Conservation (phyloP, 192 early-diverging fungal genomes). For the Gorgonomyces haynaldii region DNA sequence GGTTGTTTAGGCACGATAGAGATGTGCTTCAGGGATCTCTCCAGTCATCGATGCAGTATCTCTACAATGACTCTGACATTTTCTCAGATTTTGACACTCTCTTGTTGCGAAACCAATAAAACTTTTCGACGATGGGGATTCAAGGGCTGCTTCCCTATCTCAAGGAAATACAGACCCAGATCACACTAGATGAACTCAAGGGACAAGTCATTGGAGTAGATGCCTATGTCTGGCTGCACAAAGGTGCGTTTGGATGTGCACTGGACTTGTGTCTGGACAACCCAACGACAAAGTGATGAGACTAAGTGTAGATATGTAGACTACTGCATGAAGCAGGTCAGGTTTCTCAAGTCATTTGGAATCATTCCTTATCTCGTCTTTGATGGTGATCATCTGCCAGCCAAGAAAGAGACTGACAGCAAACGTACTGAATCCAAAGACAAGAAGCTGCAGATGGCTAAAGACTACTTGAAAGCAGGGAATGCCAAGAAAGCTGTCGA, state of each 20-base stretch:
- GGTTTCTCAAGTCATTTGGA: constrained; percentile 57
- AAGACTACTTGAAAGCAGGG: constrained; percentile 26
- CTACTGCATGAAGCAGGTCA: constrained; percentile 66
- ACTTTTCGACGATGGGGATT: constrained; percentile 67
- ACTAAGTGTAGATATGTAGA: constrained; percentile 57
- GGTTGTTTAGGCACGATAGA: constrained; percentile 80
- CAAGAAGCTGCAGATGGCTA: constrained; percentile 31
- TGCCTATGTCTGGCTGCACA: constrained; percentile 93
- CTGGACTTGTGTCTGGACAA: constrained; percentile 58
- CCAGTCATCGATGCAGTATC: constrained; percentile 86
- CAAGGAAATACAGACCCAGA: constrained; percentile 53
- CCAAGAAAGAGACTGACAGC: constrained; percentile 65
- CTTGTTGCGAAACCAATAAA: constrained; percentile 4
- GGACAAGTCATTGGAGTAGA: constrained; percentile 71
- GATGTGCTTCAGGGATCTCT: constrained; percentile 84
- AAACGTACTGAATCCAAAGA: constrained; percentile 56
- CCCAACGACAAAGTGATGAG: constrained; percentile 53
- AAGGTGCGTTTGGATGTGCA: constrained; percentile 76
- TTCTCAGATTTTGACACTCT: constrained; percentile 28
- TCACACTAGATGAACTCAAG: constrained; percentile 59
- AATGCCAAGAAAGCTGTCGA: constrained; percentile 53
- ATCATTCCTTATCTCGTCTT: constrained; percentile 84
- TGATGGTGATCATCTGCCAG: constrained; percentile 81
- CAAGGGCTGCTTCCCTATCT: constrained; percentile 71
- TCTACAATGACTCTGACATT: constrained; percentile 79